Evolutionary conservation across 1,139 yeast species (phyloP).

Genomic region (Candida neerlandica): DNA sequence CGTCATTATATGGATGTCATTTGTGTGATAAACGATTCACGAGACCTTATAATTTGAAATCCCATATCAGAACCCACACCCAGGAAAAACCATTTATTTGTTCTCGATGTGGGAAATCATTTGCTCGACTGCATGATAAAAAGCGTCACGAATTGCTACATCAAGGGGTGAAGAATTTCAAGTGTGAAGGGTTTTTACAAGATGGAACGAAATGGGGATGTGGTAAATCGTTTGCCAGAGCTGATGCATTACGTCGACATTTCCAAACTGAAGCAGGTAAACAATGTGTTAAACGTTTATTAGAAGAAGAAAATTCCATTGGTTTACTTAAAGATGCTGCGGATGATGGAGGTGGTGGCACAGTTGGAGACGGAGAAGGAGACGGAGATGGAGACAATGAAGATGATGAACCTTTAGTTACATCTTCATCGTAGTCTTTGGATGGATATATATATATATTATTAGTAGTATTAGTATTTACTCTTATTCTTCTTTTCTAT

Average conservation of each 20-base stretch:
- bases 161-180: conserved; percentile 85
- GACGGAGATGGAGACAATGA: background rate
- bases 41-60: conserved; percentile 87
- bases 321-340: conserved; percentile 14
- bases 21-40: conserved; percentile 87
- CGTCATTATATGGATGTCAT: conserved; percentile 79
- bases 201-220: conserved; percentile 84
- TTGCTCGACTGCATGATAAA: conserved; percentile 94
- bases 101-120: conserved; percentile 86
- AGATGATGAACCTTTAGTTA: background rate
- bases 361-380: background rate
- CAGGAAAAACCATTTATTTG: conserved; percentile 92
- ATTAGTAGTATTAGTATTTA: background rate
- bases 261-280: conserved; percentile 93
- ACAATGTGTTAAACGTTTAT: conserved; percentile 72
- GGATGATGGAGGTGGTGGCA: background rate
- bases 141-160: conserved; percentile 94
- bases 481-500: background rate
- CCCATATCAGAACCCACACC: conserved; percentile 91
- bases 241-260: conserved; percentile 93
- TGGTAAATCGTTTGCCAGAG: conserved; percentile 89
- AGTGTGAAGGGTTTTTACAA: conserved; percentile 73
- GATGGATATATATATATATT: background rate
- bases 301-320: conserved; percentile 35
- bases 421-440: background rate